Conservation (phyloP, 805 yeast species). For the Cyberlindnera petersonii region DNA sequence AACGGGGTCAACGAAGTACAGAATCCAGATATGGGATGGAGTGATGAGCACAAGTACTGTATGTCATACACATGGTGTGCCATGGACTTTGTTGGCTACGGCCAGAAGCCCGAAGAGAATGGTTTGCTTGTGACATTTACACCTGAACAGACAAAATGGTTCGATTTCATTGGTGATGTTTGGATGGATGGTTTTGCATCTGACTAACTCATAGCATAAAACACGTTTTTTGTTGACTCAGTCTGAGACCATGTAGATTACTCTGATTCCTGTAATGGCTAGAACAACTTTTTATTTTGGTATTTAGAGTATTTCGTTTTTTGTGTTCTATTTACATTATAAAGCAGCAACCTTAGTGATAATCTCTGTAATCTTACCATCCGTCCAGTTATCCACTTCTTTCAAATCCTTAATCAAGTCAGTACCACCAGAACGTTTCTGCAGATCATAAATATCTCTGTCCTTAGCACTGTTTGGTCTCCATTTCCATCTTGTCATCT, state of each 20-base stretch:
- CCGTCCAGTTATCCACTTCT: slow-evolving; percentile 27
- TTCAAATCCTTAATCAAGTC: slow-evolving; percentile 29
- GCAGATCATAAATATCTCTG: slow-evolving; percentile 26
- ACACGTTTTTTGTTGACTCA: not conserved
- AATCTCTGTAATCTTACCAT: slow-evolving; percentile 6
- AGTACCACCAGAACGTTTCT: slow-evolving; percentile 31
- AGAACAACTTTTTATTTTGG: no score
- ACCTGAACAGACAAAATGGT: slow-evolving; percentile 15
- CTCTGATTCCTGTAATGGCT: no score
- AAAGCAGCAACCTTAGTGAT: slow-evolving; percentile 1
- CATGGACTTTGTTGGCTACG: slow-evolving; percentile 37
- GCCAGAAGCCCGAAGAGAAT: slow-evolving; percentile 10
- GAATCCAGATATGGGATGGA: slow-evolving; percentile 39
- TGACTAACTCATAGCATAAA: not conserved
- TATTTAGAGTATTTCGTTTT: no score
- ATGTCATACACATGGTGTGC: slow-evolving; percentile 45
- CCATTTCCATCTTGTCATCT: slow-evolving; percentile 33
- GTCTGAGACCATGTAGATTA: no score
- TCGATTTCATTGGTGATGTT: slow-evolving; percentile 25
- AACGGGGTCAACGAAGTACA: slow-evolving; percentile 25
- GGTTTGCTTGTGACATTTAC: slow-evolving; percentile 18
- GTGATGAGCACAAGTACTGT: slow-evolving; percentile 33
- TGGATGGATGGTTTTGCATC: slow-evolving; percentile 24
- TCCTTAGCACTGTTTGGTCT: slow-evolving; percentile 31
- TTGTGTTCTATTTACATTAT: no score